These are phyloP conservation scores for Cordyceps cateniannulata DNA, from an alignment of 2,329 filamentous ascomycete species.

Conservation along the genomic window DNA sequence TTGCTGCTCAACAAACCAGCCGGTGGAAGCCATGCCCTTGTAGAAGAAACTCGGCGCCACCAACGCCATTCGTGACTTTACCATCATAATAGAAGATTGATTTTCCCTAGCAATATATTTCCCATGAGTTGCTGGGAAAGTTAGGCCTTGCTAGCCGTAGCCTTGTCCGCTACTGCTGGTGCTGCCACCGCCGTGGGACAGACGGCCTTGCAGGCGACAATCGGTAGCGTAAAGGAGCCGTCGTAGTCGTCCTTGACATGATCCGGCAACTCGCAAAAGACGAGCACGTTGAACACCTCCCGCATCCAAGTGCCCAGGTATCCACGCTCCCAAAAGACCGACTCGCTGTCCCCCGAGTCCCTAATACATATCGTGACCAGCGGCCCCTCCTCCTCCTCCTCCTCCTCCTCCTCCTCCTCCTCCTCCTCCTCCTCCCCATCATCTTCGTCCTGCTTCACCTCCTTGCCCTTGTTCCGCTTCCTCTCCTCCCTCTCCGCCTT, in stretches of 20 bases:
- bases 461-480: not conserved
- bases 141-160: too few species aligned
- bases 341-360: conserved; percentile 4
- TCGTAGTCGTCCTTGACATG: conserved; percentile 4
- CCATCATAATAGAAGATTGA: too few species aligned
- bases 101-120: too few species aligned
- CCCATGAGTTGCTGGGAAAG: too few species aligned
- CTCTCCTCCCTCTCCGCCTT: not conserved
- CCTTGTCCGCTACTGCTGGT: not conserved
- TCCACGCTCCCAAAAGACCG: conserved; percentile 14
- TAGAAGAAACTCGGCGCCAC: too few species aligned
- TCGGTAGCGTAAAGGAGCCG: not conserved
- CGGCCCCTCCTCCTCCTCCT: not conserved
- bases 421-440: conserved; percentile 11
- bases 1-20: too few species aligned
- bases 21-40: too few species aligned
- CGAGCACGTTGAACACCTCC: conserved; percentile 13
- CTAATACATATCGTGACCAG: conserved; percentile 15
- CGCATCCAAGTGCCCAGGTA: conserved; percentile 16
- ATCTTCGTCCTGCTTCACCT: not conserved
- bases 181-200: too few species aligned
- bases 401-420: not conserved
- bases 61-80: too few species aligned
- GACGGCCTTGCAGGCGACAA: conserved; percentile 1
- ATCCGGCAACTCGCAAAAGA: conserved; percentile 3